Evolutionary conservation across 306 rosid genomes (phyloP).

Genomic region (Trichosanthes cucumerina): DNA sequence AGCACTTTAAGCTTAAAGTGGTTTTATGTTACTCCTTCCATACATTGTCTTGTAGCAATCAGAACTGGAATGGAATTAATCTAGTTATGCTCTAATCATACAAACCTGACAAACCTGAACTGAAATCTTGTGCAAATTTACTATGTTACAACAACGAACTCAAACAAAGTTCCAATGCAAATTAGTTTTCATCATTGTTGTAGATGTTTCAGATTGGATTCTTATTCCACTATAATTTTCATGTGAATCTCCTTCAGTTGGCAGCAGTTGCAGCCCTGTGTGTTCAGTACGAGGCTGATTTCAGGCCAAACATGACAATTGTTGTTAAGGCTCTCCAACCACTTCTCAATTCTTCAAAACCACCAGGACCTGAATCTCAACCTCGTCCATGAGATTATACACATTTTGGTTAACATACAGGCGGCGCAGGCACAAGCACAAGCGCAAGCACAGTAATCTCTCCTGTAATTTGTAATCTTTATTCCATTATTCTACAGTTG

Average conservation of each 20-base stretch:
- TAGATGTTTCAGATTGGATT: not conserved
- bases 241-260: conserved; percentile 39
- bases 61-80: not conserved
- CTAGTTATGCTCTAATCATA: not conserved
- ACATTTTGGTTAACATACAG: conserved; percentile 12
- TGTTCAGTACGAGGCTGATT: conserved; percentile 97
- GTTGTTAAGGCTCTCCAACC: conserved; percentile 97
- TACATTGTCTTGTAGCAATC: not conserved
- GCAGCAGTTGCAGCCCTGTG: conserved; percentile 99
- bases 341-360: conserved; percentile 75
- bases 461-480: conserved; percentile 18
- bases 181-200: not conserved
- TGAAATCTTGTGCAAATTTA: too few species aligned
- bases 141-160: too few species aligned
- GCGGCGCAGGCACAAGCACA: not conserved
- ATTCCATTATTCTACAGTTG: not conserved
- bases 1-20: not conserved
- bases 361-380: conserved; percentile 52
- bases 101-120: not conserved
- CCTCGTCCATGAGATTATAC: conserved; percentile 28
- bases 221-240: conserved; percentile 5
- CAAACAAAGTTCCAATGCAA: not conserved
- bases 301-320: conserved; percentile 94
- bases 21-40: too few species aligned
- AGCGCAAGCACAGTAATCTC: not conserved